Evolutionary conservation across 2,329 filamentous ascomycete genomes (phyloP).

Genomic region (Fonsecaea monophora): DNA sequence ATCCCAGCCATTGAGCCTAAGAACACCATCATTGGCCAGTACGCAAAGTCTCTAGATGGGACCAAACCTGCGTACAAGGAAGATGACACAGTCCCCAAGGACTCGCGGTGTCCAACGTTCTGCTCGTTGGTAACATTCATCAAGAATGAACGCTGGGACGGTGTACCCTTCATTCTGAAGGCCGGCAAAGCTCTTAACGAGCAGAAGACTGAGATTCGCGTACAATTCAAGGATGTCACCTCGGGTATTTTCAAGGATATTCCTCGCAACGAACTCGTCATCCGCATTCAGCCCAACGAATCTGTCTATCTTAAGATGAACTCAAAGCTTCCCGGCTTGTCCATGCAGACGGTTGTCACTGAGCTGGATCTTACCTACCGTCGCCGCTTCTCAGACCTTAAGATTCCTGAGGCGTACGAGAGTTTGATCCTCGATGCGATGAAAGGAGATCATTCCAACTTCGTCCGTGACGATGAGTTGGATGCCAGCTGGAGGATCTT

Average conservation of each 20-base stretch:
- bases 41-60: constrained; percentile 93
- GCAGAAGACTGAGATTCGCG: constrained; percentile 99
- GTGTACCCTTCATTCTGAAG: constrained; percentile 99
- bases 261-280: constrained; percentile 97
- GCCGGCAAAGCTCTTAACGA: constrained; percentile 98
- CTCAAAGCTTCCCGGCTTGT: constrained; percentile 96
- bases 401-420: constrained; percentile 99
- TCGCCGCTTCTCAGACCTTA: constrained; percentile 96
- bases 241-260: constrained; percentile 99
- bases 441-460: constrained; percentile 99
- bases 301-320: constrained; percentile 99
- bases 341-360: constrained; percentile 99
- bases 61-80: constrained; percentile 98
- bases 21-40: constrained; percentile 99
- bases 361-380: constrained; percentile 98
- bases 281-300: constrained; percentile 99
- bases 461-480: constrained; percentile 94
- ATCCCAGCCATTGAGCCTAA: constrained; percentile 97
- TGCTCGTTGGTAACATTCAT: constrained; percentile 97
- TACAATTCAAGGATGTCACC: constrained; percentile 99
- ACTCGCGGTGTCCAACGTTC: constrained; percentile 97
- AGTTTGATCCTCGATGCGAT: constrained; percentile 95
- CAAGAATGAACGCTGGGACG: constrained; percentile 99
- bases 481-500: constrained; percentile 99
- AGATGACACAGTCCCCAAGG: constrained; percentile 96